Percentiles rank a stretch among this genome's conserved stretches.
Evolutionary conservation across 2,329 filamentous ascomycete species (phyloP).

Genomic region (Achaetomium macrosporum): DNA sequence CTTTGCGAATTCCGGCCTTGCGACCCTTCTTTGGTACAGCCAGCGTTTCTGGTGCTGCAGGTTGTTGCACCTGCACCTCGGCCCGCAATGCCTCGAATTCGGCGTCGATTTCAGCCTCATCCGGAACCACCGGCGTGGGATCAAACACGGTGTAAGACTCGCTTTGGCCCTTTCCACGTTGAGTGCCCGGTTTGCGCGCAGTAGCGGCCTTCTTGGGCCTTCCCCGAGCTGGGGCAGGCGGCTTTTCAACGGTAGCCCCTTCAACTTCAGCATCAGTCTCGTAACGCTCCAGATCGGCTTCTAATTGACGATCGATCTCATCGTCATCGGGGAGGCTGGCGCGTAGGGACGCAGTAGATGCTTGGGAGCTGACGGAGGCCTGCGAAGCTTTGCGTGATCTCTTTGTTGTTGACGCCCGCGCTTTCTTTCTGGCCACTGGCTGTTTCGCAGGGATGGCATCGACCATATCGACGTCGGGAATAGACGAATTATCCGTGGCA

Average conservation of each 20-base stretch:
- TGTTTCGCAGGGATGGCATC: slow-evolving; percentile 32
- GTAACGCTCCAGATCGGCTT: slow-evolving; percentile 57
- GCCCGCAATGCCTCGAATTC: slow-evolving; percentile 45
- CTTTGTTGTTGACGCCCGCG: slow-evolving; percentile 39
- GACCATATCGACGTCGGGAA: slow-evolving; percentile 37
- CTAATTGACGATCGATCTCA: slow-evolving; percentile 60
- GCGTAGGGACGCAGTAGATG: slow-evolving; percentile 34
- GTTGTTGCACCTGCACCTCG: slow-evolving; percentile 40
- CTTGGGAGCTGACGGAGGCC: slow-evolving; percentile 41
- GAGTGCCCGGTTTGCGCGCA: slow-evolving; percentile 25
- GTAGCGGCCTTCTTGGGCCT: slow-evolving; percentile 27
- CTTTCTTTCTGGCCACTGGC: slow-evolving; percentile 38
- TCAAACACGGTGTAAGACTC: slow-evolving; percentile 49
- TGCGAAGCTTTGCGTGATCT: slow-evolving; percentile 43
- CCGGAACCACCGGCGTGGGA: slow-evolving; percentile 37
- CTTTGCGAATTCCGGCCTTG: slow-evolving; percentile 47
- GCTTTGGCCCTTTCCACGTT: slow-evolving; percentile 27
- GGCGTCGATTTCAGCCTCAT: slow-evolving; percentile 46
- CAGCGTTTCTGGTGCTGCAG: slow-evolving; percentile 33
- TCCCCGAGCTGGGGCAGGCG: slow-evolving; percentile 27
- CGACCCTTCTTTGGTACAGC: slow-evolving; percentile 49
- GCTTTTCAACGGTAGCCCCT: slow-evolving; percentile 38
- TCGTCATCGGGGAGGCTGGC: slow-evolving; percentile 52
- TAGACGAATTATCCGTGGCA: slow-evolving; percentile 36
- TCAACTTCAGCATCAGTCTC: slow-evolving; percentile 50